A percentile compares a stretch with the other conserved stretches of the same genome.
Evolutionary conservation across 208 protist species (phyloP).

Genomic region (Vickermania ingenoplastis): DNA sequence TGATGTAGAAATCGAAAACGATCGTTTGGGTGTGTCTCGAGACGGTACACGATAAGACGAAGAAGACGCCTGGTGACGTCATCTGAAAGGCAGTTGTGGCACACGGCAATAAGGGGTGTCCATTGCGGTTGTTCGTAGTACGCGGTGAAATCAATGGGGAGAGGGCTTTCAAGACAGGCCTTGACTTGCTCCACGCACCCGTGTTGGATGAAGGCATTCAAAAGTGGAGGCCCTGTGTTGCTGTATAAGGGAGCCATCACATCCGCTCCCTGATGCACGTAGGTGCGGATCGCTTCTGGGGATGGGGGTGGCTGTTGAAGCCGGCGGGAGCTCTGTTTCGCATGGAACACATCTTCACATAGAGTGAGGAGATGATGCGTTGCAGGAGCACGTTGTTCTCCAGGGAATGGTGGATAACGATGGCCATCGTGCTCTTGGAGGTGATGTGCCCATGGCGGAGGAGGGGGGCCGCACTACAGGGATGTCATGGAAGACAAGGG

Average conservation of each 20-base stretch:
- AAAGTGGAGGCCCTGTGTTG: background rate
- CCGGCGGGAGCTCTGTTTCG: background rate
- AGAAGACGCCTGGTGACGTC: too few species aligned
- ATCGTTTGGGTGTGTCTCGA: background rate
- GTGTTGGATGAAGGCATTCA: background rate
- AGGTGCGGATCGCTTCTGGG: background rate
- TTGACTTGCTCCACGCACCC: background rate
- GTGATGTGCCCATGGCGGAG: too few species aligned
- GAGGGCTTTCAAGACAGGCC: background rate
- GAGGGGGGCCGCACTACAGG: too few species aligned
- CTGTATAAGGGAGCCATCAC: background rate
- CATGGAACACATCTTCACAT: background rate
- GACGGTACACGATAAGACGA: background rate
- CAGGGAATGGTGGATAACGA: too few species aligned
- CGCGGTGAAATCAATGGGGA: background rate
- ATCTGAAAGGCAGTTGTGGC: background rate
- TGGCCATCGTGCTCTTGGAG: too few species aligned
- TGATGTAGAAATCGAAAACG: background rate
- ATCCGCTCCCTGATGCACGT: background rate
- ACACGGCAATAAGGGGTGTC: background rate
- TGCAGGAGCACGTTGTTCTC: too few species aligned
- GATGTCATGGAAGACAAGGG: too few species aligned
- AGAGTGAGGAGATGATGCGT: background rate
- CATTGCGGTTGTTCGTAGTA: background rate
- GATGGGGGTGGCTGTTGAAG: background rate